These are phyloP conservation scores for Ambispora gerdemannii DNA, from an alignment of 192 early-diverging fungal species.

Conservation along the genomic window DNA sequence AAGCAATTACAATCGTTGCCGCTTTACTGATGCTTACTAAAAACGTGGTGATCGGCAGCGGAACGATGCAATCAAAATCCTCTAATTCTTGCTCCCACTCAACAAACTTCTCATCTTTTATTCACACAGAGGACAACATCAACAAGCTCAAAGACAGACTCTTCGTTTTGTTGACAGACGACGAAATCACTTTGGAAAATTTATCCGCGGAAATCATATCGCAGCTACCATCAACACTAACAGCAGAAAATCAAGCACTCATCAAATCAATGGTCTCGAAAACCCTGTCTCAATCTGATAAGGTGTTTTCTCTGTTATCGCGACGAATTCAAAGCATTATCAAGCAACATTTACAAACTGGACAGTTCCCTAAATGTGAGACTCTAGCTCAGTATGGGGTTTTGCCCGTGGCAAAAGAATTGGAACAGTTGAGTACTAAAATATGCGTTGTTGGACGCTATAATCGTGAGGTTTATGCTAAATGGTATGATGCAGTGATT, in stretches of 20 bases:
- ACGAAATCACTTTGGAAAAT: constrained; percentile 32
- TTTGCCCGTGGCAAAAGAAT: constrained; percentile 25
- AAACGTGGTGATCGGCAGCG: constrained; percentile 45
- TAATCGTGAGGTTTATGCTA: constrained; percentile 40
- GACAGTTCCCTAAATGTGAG: constrained; percentile 34
- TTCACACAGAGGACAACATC: constrained; percentile 7
- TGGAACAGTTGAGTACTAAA: constrained; percentile 33
- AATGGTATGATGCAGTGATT: constrained; percentile 36
- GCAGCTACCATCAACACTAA: constrained; percentile 11
- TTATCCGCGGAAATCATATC: constrained; percentile 34
- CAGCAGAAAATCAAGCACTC: constrained; percentile 21
- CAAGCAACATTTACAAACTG: constrained; percentile 33
- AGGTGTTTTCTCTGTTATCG: constrained; percentile 39
- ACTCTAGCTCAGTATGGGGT: constrained; percentile 38
- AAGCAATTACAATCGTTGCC: constrained; percentile 62
- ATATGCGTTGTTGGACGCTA: constrained; percentile 33
- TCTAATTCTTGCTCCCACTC: background rate
- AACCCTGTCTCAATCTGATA: constrained; percentile 42
- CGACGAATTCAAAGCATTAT: constrained; percentile 36
- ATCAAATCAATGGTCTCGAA: constrained; percentile 47
- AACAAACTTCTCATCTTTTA: no score
- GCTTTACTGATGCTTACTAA: constrained; percentile 69
- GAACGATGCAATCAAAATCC: background rate
- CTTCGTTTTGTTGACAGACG: constrained; percentile 32
- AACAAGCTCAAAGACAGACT: constrained; percentile 27